Base-by-base conservation (phyloP, 371 early-diverging fungal genomes). In the Mortierella sp. region DNA sequence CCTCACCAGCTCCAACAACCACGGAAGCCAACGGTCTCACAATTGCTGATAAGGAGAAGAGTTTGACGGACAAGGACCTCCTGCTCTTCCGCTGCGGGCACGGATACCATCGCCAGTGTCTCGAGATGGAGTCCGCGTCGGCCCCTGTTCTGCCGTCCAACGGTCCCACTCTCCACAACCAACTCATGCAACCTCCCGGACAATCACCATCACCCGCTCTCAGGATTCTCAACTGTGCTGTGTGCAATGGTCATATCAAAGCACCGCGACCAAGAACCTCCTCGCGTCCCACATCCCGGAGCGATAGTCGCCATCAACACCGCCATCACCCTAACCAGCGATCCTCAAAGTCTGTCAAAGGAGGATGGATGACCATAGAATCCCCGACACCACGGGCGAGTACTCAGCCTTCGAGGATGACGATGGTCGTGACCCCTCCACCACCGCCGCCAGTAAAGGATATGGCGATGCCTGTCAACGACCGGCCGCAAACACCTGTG, bases 61-160 rank as follows among this genome's bases (percentile, higher is more conserved):
- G 35, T 6, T 29, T 10, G n/a, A 1, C 76, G 14, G 86, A 88
- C 75, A 89, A 83, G 75, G 89, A 88, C 35, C 65, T 92, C 27
- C 49, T 92, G 38, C 75, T 93, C 6, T 93, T 93, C 86, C 90
- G 90, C 24, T 93, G 93, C 80, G 92, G 91, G 2, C 93, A 93
- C 83, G 91, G 89, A 54, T 93, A 90, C 71, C 93, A 93, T 79
- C 90, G 88, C 24, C 89, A 90, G 32, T 93, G 93, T 55, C 78
- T 93, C 16, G 89, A 92, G 54, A 88, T 84, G 80, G 88, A 88
- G 44, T 70, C 85, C 0, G 63, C 51, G 0, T 49, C 76, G 16
- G 29, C 55, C 16, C 27, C 68, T 56, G 38, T 55, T 11, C 56
- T 56, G 21, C 41, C 54, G 11, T 55, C 63, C 12, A 48, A 21